These are phyloP conservation scores for Chlorella variabilis DNA, from an alignment of 163 green algal species.

Conservation along the genomic window DNA sequence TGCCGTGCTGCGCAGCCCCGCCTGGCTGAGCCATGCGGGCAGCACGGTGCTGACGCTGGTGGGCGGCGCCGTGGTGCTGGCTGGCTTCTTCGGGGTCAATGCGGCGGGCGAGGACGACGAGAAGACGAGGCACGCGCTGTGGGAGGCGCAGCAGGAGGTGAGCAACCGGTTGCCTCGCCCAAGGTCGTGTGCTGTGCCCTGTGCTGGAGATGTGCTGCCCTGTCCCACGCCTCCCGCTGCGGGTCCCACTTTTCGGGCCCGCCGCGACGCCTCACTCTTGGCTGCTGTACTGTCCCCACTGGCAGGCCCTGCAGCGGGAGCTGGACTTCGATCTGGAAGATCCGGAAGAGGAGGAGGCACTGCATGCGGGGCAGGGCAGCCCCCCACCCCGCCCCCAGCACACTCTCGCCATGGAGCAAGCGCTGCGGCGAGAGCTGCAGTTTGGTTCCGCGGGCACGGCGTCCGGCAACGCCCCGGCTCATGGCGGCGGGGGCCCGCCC, in stretches of 20 bases:
- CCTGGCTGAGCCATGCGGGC: conserved; percentile 50
- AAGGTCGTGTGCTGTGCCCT: neutral
- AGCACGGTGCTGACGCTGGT: conserved; percentile 57
- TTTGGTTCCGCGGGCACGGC: too few relatives aligned
- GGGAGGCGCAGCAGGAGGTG: conserved; percentile 32
- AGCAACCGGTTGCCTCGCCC: too few relatives aligned
- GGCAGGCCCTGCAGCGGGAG: conserved; percentile 25
- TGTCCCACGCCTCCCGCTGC: neutral
- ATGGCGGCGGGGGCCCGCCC: too few relatives aligned
- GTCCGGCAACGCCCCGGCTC: too few relatives aligned
- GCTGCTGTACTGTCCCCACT: neutral
- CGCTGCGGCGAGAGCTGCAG: conserved; percentile 3
- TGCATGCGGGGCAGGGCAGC: too few relatives aligned
- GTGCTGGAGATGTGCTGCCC: neutral
- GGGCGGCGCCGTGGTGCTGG: conserved; percentile 67
- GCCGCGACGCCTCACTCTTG: too few relatives aligned
- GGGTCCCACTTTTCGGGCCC: too few relatives aligned
- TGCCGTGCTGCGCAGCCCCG: conserved; percentile 54
- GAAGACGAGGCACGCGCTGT: conserved; percentile 10
- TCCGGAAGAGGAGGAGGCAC: neutral
- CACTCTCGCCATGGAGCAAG: neutral
- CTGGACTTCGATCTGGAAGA: conserved; percentile 25
- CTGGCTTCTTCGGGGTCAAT: conserved; percentile 75
- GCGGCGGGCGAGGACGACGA: conserved; percentile 24
- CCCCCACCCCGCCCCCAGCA: neutral